These are phyloP conservation scores for Kwoniella europaea DNA, from an alignment of 768 basidiomycete species.

Conservation along the genomic window DNA sequence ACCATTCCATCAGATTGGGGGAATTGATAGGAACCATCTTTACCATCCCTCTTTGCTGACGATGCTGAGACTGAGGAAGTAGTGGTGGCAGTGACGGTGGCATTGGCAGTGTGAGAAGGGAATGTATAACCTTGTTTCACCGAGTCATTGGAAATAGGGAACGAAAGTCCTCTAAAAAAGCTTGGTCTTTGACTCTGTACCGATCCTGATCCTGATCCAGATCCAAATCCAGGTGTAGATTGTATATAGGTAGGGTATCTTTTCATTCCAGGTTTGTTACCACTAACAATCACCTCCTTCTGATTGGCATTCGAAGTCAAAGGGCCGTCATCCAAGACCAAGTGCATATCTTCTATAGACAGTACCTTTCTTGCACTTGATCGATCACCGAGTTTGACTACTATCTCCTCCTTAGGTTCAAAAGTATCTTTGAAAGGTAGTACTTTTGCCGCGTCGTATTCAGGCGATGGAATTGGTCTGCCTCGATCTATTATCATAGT, in stretches of 20 bases:
- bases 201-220: neutral
- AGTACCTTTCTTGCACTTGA: slow-evolving; percentile 6
- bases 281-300: too few relatives aligned
- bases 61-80: neutral
- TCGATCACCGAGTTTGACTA: neutral
- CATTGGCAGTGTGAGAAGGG: neutral
- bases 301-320: neutral
- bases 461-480: slow-evolving; percentile 41
- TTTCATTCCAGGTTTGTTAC: neutral
- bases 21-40: neutral
- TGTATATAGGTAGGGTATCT: neutral
- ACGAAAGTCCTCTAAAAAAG: slow-evolving; percentile 2
- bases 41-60: neutral
- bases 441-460: slow-evolving; percentile 26
- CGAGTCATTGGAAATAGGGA: neutral
- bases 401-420: neutral
- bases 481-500: slow-evolving; percentile 41
- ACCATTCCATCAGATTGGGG: neutral
- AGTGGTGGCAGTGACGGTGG: neutral
- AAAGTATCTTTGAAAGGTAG: slow-evolving; percentile 18
- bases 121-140: neutral
- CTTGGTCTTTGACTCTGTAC: neutral
- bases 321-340: neutral
- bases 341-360: slow-evolving; percentile 25
- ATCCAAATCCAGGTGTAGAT: neutral